phyloP scores from a whole-genome alignment of 1,284 basidiomycete species.

The Microstroma glucosiphilum region DNA sequence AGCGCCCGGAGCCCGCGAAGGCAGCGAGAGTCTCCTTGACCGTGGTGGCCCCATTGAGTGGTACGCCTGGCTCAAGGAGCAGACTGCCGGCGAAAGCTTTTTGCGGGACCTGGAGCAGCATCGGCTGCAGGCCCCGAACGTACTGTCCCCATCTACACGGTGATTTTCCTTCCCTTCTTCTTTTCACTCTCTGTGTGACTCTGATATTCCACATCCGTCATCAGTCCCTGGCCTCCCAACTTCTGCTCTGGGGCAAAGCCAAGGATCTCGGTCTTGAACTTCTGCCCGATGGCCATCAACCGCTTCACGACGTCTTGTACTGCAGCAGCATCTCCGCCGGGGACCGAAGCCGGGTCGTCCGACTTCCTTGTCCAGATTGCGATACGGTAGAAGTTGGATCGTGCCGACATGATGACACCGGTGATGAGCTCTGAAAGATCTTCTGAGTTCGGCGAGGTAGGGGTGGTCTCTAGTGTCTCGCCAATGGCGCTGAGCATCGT shows the following conservation, averaged over 20 bases:
- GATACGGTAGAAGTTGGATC: conserved; percentile 90
- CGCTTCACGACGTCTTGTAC: conserved; percentile 62
- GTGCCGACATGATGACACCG: conserved; percentile 84
- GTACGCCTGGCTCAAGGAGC: no score
- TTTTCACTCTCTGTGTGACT: conserved; percentile 62
- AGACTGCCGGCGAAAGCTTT: no score
- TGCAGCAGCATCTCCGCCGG: not conserved
- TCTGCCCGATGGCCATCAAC: conserved; percentile 67
- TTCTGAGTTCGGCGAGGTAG: conserved; percentile 18
- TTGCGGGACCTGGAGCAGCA: no score
- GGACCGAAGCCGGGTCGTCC: conserved; percentile 40
- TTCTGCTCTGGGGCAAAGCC: conserved; percentile 70
- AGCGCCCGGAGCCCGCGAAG: no score
- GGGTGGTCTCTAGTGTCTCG: conserved; percentile 45
- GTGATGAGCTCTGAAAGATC: conserved; percentile 42
- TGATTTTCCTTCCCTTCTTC: conserved; percentile 79
- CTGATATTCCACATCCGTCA: conserved; percentile 48
- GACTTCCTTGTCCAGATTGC: conserved; percentile 84
- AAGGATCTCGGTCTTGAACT: conserved; percentile 86
- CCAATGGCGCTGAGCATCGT: conserved; percentile 57
- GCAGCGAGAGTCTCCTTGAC: no score
- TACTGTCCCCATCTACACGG: conserved; percentile 9
- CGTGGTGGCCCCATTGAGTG: no score
- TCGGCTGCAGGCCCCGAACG: no score
- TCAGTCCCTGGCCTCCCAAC: conserved; percentile 55